These are phyloP conservation scores for Tirmania nivea DNA, from an alignment of 495 filamentous ascomycete species.

Conservation along the genomic window DNA sequence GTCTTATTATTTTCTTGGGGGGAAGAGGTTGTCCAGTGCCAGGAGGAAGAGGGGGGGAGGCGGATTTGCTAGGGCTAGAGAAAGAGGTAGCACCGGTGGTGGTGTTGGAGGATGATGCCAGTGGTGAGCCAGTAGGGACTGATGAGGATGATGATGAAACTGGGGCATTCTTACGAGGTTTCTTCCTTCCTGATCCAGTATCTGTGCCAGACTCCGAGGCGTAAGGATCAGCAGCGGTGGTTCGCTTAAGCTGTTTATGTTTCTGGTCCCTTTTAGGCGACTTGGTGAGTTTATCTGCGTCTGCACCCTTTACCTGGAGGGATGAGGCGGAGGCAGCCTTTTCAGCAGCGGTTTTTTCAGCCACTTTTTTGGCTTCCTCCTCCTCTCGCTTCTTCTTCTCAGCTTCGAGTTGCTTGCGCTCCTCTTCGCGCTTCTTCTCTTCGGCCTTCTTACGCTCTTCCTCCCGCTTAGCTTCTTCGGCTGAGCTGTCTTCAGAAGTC, in stretches of 20 bases:
- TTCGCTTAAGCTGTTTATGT: slow-evolving; percentile 49
- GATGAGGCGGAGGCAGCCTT: slow-evolving; percentile 22
- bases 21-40: not conserved
- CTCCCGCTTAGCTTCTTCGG: slow-evolving; percentile 50
- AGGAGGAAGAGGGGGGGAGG: slow-evolving; percentile 9
- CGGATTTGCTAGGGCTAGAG: slow-evolving; percentile 6
- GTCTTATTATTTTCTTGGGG: slow-evolving; percentile 21
- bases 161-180: slow-evolving; percentile 20
- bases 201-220: slow-evolving; percentile 57
- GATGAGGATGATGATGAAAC: slow-evolving; percentile 25
- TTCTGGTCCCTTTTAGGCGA: slow-evolving; percentile 36
- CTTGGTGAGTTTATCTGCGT: slow-evolving; percentile 1
- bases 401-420: slow-evolving; percentile 15
- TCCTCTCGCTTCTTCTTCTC: slow-evolving; percentile 8
- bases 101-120: slow-evolving; percentile 22
- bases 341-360: slow-evolving; percentile 27
- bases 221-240: slow-evolving; percentile 48
- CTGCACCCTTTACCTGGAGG: not conserved
- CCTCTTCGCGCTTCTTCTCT: slow-evolving; percentile 7
- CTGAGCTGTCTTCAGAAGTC: slow-evolving; percentile 32
- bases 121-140: slow-evolving; percentile 34
- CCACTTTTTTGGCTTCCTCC: slow-evolving; percentile 7
- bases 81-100: slow-evolving; percentile 17
- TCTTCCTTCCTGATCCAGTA: slow-evolving; percentile 62
- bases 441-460: slow-evolving; percentile 34